Evolutionary conservation across 345 rosid genomes (phyloP), one percentile per base, ranked within the genome.

Genomic region (Citrus trifoliata): DNA sequence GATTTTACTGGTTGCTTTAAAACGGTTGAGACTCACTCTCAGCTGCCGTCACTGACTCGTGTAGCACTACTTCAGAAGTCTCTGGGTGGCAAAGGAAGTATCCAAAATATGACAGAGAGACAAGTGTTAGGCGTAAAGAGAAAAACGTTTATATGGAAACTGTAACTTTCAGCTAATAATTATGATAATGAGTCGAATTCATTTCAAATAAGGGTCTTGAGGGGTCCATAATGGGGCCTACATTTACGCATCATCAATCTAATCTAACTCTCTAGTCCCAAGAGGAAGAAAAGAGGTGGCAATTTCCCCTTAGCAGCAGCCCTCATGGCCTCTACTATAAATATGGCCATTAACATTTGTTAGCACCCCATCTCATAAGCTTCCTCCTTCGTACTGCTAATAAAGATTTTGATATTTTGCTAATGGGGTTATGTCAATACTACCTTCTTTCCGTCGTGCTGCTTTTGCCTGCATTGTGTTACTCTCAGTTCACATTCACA

Each of bases 391-490:
- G 19, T 28, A 60, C 37, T 38, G 16, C 24, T 30, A 37, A 13
- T 0, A 48, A 10, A 64, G 28, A 12, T 18, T 56, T 60, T 76
- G 18, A 38, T 24, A 28, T 60, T 37, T 27, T 4, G 10, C 55
- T 72, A 46, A 83, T 85, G 88, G 84, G 78, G 1, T 73, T 73
- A 37, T 51, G 70, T 58, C 71, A 59, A 30, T 77, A 3, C 32
- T 74, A 30, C 76, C 59, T 81, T 59, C 51, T 84, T 21, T 63
- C 67, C 76, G 80, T 78, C 48, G 21, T 83, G 59, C 8, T 86
- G 75, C 76, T 91, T 27, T 78, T 87, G 66, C 92, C 93, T 64
- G 86, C 80, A 53, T 59, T 83, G 62, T 81, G 84, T 69, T 70
- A 76, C 79, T 84, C 84, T 72, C 87, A 88, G 16, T 84, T 79